These are phyloP conservation scores for Gynochthodes officinalis DNA, from an alignment of 257 asterid species.

Conservation along the genomic window DNA sequence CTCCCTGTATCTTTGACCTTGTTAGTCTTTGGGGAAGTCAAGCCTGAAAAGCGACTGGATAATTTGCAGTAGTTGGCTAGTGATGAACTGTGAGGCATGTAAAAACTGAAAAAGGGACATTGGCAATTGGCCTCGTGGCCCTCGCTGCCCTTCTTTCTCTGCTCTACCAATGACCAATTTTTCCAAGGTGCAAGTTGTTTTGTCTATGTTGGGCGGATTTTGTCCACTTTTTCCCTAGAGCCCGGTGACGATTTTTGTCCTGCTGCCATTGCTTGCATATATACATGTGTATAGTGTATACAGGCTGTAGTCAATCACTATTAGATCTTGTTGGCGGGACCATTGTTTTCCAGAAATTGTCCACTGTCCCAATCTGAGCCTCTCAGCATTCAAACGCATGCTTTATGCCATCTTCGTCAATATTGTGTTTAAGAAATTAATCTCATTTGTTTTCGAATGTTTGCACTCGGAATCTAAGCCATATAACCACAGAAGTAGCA, in stretches of 20 bases:
- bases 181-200: background rate
- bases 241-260: too few species aligned
- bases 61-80: background rate
- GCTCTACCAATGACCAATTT: background rate
- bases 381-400: too few species aligned
- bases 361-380: too few species aligned
- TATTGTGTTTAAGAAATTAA: too few species aligned
- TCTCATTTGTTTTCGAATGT: too few species aligned
- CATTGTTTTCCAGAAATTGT: background rate
- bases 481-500: too few species aligned
- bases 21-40: background rate
- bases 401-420: too few species aligned
- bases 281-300: too few species aligned
- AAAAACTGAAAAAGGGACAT: background rate
- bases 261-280: background rate
- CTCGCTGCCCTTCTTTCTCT: background rate
- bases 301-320: too few species aligned
- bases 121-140: background rate
- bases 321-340: too few species aligned
- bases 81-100: background rate
- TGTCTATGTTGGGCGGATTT: background rate
- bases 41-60: background rate
- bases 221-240: too few species aligned
- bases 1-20: background rate
- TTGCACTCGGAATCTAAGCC: too few species aligned